phyloP scores from a whole-genome alignment of 257 asterid genomes.

The Solanum rostratum region DNA sequence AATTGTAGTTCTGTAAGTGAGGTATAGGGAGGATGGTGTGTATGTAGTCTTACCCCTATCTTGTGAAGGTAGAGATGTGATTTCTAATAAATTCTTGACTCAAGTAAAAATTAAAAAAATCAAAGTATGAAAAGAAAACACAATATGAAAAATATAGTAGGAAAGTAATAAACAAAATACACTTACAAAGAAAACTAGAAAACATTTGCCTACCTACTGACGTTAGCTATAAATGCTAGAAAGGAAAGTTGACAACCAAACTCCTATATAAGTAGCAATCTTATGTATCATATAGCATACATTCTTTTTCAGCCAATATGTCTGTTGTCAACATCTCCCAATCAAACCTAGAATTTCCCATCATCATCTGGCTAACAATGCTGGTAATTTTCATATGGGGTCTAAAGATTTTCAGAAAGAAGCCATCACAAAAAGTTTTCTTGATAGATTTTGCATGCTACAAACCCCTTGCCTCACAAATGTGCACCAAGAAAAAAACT shows the following conservation, averaged over 20 bases:
- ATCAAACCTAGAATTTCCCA: background rate
- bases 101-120: too few relatives aligned
- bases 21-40: too few relatives aligned
- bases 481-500: background rate
- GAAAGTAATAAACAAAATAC: too few relatives aligned
- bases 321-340: background rate
- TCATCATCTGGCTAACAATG: background rate
- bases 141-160: too few relatives aligned
- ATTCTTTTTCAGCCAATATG: background rate
- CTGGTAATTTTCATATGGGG: background rate
- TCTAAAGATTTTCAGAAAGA: background rate
- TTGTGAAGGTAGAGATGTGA: too few relatives aligned
- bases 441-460: background rate
- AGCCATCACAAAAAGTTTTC: background rate
- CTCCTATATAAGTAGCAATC: background rate
- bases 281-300: background rate
- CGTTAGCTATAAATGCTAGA: background rate
- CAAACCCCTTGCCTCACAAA: background rate
- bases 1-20: too few relatives aligned
- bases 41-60: too few relatives aligned
- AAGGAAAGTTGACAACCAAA: background rate
- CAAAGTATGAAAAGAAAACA: too few relatives aligned
- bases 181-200: too few relatives aligned
- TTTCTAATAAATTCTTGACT: too few relatives aligned
- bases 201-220: background rate